Percentiles rank a stretch among this genome's conserved stretches.
phyloP scores from a whole-genome alignment of 805 yeast genomes.

The Yamadazyma takamatsuzukensis region DNA sequence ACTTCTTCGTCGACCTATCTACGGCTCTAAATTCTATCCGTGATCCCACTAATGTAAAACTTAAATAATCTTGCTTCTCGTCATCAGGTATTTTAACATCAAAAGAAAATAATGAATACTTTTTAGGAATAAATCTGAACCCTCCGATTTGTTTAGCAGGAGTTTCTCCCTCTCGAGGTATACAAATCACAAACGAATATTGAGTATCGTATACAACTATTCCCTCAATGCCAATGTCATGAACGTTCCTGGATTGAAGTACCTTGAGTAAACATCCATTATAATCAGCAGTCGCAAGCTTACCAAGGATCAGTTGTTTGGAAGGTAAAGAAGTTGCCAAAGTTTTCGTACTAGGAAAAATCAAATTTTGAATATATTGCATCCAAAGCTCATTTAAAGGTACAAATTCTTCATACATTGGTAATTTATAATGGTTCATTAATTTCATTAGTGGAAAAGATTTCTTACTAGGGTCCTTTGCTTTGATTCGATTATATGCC shows the following conservation, averaged over 20 bases:
- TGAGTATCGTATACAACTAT: conserved; percentile 85
- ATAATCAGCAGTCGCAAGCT: conserved; percentile 73
- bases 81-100: conserved; percentile 24
- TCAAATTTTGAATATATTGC: conserved; percentile 56
- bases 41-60: conserved; percentile 73
- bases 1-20: conserved; percentile 81
- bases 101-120: conserved; percentile 60
- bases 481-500: conserved; percentile 18
- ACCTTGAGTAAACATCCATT: conserved; percentile 72
- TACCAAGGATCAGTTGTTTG: conserved; percentile 39
- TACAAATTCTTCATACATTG: conserved; percentile 47
- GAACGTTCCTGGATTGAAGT: conserved; percentile 50
- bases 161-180: conserved; percentile 34
- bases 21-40: conserved; percentile 70
- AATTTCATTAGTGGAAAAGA: conserved; percentile 21
- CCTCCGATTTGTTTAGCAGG: conserved; percentile 52
- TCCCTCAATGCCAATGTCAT: conserved; percentile 61
- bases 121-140: conserved; percentile 61
- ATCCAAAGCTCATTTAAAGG: conserved; percentile 70
- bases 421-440: conserved; percentile 26
- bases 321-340: conserved; percentile 21
- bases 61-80: conserved; percentile 36
- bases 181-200: conserved; percentile 61
- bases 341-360: conserved; percentile 27
- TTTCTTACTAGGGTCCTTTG: conserved; percentile 16